These are phyloP conservation scores for Elsinoe batatas DNA, from an alignment of 2,329 filamentous ascomycete genomes.

Conservation along the genomic window DNA sequence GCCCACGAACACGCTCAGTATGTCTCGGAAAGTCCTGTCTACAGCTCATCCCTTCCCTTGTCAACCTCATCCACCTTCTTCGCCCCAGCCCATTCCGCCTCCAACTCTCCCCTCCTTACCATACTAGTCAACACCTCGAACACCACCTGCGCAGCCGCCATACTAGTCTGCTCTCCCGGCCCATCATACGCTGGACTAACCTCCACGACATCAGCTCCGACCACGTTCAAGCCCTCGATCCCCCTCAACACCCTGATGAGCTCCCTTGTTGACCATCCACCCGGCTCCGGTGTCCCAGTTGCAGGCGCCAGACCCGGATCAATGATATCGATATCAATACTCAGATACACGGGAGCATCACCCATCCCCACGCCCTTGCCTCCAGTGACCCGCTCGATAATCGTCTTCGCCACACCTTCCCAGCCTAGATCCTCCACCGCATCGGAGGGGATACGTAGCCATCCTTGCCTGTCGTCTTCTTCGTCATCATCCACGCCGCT, in stretches of 20 bases:
- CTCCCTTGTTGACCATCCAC: slow-evolving; percentile 84
- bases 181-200: slow-evolving; percentile 79
- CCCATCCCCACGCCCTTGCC: not conserved
- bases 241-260: slow-evolving; percentile 74
- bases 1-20: not conserved
- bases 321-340: slow-evolving; percentile 71
- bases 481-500: slow-evolving; percentile 60
- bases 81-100: slow-evolving; percentile 8
- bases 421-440: slow-evolving; percentile 78
- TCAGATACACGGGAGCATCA: slow-evolving; percentile 69
- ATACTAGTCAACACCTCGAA: slow-evolving; percentile 77
- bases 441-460: slow-evolving; percentile 69
- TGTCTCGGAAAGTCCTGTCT: not conserved
- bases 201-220: slow-evolving; percentile 86
- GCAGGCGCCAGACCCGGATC: slow-evolving; percentile 59
- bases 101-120: slow-evolving; percentile 39
- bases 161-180: slow-evolving; percentile 65
- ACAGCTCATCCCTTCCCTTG: slow-evolving; percentile 2
- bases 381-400: slow-evolving; percentile 52
- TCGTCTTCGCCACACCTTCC: slow-evolving; percentile 57
- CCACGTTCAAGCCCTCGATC: slow-evolving; percentile 71
- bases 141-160: slow-evolving; percentile 74
- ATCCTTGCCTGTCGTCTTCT: slow-evolving; percentile 63
- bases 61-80: not conserved
- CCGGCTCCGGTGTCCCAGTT: slow-evolving; percentile 81